Percentiles rank a stretch among this genome's conserved stretches.
Evolutionary conservation across 192 early-diverging fungal genomes (phyloP).

Genomic region (Neocallimastix lanati): DNA sequence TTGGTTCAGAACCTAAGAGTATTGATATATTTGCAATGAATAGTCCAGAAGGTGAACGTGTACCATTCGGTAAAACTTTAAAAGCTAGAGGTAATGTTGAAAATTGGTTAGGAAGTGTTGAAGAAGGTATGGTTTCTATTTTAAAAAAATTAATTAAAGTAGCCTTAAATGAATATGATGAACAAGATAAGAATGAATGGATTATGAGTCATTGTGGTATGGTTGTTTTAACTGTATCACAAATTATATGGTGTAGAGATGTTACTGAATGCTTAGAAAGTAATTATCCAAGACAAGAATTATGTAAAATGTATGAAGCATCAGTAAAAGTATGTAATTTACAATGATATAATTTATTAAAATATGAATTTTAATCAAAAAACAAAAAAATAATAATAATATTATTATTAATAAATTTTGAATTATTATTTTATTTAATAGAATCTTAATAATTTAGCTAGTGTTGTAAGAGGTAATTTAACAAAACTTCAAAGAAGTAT

Average conservation of each 20-base stretch:
- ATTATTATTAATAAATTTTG: no score
- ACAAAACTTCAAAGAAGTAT: slow-evolving; percentile 33
- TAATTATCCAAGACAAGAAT: slow-evolving; percentile 14
- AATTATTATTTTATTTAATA: no score
- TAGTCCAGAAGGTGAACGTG: slow-evolving; percentile 33
- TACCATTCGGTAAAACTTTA: slow-evolving; percentile 31
- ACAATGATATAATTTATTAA: no score
- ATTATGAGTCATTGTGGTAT: slow-evolving; percentile 36
- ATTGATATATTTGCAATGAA: slow-evolving; percentile 38
- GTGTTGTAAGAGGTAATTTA: slow-evolving; percentile 37
- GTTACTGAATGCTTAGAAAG: slow-evolving; percentile 26
- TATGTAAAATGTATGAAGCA: slow-evolving; percentile 18
- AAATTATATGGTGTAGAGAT: slow-evolving; percentile 30
- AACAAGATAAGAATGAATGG: slow-evolving; percentile 24
- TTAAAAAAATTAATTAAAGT: slow-evolving; percentile 25
- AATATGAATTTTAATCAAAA: no score
- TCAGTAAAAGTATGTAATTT: slow-evolving; percentile 13
- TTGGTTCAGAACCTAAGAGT: slow-evolving; percentile 29
- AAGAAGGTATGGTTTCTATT: slow-evolving; percentile 35
- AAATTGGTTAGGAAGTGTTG: slow-evolving; percentile 37
- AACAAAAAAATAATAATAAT: no score
- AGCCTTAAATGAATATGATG: slow-evolving; percentile 31
- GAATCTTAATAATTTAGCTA: slow-evolving; percentile 25
- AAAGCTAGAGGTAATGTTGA: slow-evolving; percentile 50
- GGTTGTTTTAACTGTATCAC: slow-evolving; percentile 33